A percentile compares a stretch with the other conserved stretches of the same genome.
phyloP scores from a whole-genome alignment of 345 rosid genomes.

The Gossypium mustelinum region DNA sequence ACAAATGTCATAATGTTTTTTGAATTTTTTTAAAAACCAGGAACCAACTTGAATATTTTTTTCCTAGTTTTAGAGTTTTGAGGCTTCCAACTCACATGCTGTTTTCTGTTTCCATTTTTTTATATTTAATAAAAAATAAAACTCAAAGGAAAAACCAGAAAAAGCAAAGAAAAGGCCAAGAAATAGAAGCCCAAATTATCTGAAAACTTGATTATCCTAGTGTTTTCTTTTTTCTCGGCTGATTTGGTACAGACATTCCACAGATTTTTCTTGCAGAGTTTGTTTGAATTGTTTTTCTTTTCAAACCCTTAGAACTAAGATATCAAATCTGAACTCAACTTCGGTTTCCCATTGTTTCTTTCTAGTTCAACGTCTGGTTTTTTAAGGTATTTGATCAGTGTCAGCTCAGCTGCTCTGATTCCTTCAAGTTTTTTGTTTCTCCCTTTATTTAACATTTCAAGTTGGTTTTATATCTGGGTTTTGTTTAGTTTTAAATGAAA shows the following conservation, averaged over 20 bases:
- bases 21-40: no score
- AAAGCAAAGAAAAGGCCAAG: conserved; percentile 19
- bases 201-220: neutral
- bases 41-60: no score
- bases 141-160: neutral
- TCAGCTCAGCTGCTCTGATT: conserved; percentile 11
- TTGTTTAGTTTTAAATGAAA: neutral
- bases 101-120: no score
- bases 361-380: conserved; percentile 23
- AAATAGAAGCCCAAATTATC: conserved; percentile 31
- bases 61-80: no score
- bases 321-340: conserved; percentile 28
- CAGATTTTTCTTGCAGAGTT: conserved; percentile 25
- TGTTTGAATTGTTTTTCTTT: neutral
- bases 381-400: conserved; percentile 38
- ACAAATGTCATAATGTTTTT: no score
- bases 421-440: neutral
- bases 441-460: neutral
- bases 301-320: conserved; percentile 3
- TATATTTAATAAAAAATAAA: neutral
- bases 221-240: neutral
- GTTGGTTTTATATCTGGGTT: conserved; percentile 9
- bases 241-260: conserved; percentile 34
- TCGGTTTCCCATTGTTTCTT: conserved; percentile 21
- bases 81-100: no score